Conservation (phyloP, 2,329 filamentous ascomycete species). For the Aspergillus sp. region DNA sequence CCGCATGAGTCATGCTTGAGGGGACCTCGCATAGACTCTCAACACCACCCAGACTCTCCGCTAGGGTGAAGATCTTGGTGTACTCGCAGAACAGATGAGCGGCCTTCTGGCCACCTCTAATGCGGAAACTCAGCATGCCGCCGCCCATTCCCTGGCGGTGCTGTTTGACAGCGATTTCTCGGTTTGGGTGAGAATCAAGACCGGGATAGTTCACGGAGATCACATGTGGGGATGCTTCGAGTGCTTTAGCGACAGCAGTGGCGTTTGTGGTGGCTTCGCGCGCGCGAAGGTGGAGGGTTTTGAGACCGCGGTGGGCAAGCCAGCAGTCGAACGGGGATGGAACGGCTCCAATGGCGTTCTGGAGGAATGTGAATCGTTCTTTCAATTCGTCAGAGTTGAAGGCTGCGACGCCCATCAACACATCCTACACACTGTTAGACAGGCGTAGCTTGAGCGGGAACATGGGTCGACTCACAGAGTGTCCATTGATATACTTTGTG, state of each 20-base stretch:
- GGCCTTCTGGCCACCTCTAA: constrained; percentile 81
- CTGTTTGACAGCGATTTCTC: constrained; percentile 82
- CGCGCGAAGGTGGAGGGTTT: constrained; percentile 92
- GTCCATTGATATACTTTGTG: constrained; percentile 99
- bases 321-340: constrained; percentile 96
- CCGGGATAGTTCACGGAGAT: constrained; percentile 95
- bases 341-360: constrained; percentile 96
- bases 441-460: neutral
- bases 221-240: constrained; percentile 80
- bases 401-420: constrained; percentile 95
- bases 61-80: constrained; percentile 88
- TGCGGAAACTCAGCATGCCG: constrained; percentile 96
- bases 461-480: constrained; percentile 56
- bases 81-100: constrained; percentile 91
- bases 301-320: constrained; percentile 95
- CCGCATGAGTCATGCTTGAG: constrained; percentile 94
- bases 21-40: constrained; percentile 92
- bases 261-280: constrained; percentile 85
- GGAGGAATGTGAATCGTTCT: constrained; percentile 81
- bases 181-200: constrained; percentile 82
- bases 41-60: constrained; percentile 89
- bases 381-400: constrained; percentile 86
- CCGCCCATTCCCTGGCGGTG: constrained; percentile 94
- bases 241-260: constrained; percentile 71
- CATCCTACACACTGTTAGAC: constrained; percentile 61